Base-by-base conservation (phyloP, 352 stramenopile genomes). In the Globisporangium middletonii region DNA sequence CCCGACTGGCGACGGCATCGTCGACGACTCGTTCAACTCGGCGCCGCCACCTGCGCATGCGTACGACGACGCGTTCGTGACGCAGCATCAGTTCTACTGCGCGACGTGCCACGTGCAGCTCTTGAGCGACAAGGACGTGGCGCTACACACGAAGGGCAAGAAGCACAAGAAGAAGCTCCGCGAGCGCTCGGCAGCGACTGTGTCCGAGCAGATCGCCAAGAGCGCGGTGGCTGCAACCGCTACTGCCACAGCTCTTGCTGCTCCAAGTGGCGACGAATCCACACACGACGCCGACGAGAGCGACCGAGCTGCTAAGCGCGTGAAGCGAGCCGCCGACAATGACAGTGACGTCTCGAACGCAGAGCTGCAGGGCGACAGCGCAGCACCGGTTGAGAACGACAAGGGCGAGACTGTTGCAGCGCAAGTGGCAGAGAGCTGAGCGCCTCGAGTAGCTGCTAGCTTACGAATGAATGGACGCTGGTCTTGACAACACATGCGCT, bases 151-250 rank as follows among this genome's bases (percentile, higher is more conserved):
- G 46, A 87, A 89, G 55, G 85, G 85, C 45, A 90, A 90, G 63
- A 86, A 83, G 42, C 85, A 94, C 75, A 92, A 94, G 69, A 89
- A 88, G 53, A 78, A 86, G 53, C 41, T 88, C 46, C 76, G 80
- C 48, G 62, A 67, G 28, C 60, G 77, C 26, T 70, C 72, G 23
- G 71, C 77, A 0, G 67, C 68, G 3, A 83, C 79, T 9, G 69
- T 87, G 28, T 85, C 79, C 26, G 75, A 84, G 61, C 70, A 66
- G 19, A 59, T 82, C 30, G 64, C 78, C 4, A 50, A 60, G 8
- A 71, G 64, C 57, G 12, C 27, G 63, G 62, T 59, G 58, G 26
- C 15, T 33, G 23, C 45, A 3, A 16, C 23, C 15, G 45, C n/a
- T 16, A 30, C 63, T 58, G 47, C 54, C 9, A 12, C 46, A 33